These are phyloP conservation scores for Plasmodium gonderi DNA, from an alignment of 169 alveolate genomes.

Conservation along the genomic window DNA sequence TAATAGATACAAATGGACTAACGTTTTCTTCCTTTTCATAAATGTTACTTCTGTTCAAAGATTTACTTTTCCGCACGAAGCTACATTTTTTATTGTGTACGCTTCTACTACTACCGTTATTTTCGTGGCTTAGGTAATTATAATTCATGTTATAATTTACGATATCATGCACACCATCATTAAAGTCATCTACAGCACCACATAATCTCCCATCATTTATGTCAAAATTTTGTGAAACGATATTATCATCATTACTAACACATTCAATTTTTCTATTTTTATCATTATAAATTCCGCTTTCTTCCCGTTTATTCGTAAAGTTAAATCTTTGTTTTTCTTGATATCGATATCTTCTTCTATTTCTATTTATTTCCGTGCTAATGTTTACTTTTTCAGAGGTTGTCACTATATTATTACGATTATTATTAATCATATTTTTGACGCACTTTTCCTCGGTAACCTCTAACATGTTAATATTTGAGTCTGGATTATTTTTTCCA, in stretches of 20 bases:
- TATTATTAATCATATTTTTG: background rate
- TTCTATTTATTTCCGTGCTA: background rate
- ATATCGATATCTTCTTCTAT: slow-evolving; percentile 10
- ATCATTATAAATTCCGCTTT: background rate
- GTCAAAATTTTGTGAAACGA: background rate
- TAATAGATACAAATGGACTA: background rate
- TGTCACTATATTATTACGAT: background rate
- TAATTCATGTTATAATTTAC: background rate
- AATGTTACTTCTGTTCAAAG: slow-evolving; percentile 28
- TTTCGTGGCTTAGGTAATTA: background rate
- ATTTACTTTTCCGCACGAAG: slow-evolving; percentile 42
- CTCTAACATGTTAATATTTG: slow-evolving; percentile 13
- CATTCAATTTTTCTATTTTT: background rate
- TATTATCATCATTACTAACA: slow-evolving; percentile 1
- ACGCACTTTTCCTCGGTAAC: background rate
- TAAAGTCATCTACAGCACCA: background rate
- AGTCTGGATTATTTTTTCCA: slow-evolving; percentile 1
- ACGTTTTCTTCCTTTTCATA: slow-evolving; percentile 35
- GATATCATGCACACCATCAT: background rate
- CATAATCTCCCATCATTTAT: background rate
- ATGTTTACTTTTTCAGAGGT: background rate
- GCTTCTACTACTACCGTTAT: background rate
- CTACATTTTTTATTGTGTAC: slow-evolving; percentile 1
- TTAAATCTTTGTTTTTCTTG: background rate
- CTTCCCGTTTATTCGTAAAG: background rate